These are phyloP conservation scores for Fonsecaea nubica DNA, from an alignment of 2,329 filamentous ascomycete genomes.

Conservation along the genomic window DNA sequence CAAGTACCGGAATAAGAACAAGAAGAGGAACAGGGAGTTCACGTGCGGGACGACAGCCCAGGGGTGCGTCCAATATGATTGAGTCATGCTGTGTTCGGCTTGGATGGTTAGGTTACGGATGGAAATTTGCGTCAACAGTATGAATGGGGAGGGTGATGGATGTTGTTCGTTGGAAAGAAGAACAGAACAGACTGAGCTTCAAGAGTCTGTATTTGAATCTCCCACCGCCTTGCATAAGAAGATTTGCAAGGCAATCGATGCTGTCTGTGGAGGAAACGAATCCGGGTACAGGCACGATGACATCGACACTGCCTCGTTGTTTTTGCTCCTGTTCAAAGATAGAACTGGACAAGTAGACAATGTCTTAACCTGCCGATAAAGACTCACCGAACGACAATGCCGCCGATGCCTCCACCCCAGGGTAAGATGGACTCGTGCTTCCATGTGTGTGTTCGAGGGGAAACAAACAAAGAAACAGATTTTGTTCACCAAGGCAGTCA, in stretches of 20 bases:
- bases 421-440: neutral
- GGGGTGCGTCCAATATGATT: neutral
- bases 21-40: conserved; percentile 43
- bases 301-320: neutral
- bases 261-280: neutral
- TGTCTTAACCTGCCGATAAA: neutral
- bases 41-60: conserved; percentile 1
- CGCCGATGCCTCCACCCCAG: neutral
- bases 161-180: neutral
- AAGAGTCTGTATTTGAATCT: neutral
- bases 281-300: neutral
- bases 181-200: neutral
- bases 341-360: neutral
- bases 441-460: neutral
- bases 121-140: neutral
- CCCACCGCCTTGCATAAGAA: neutral
- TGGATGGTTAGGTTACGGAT: neutral
- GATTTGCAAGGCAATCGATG: neutral
- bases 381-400: neutral
- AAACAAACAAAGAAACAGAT: neutral
- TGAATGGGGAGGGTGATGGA: neutral
- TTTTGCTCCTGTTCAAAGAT: neutral
- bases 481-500: neutral
- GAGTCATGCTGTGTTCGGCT: neutral
- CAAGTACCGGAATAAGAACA: conserved; percentile 56